Conservation (phyloP, 345 rosid genomes). For the Hibiscus tridactylites region DNA sequence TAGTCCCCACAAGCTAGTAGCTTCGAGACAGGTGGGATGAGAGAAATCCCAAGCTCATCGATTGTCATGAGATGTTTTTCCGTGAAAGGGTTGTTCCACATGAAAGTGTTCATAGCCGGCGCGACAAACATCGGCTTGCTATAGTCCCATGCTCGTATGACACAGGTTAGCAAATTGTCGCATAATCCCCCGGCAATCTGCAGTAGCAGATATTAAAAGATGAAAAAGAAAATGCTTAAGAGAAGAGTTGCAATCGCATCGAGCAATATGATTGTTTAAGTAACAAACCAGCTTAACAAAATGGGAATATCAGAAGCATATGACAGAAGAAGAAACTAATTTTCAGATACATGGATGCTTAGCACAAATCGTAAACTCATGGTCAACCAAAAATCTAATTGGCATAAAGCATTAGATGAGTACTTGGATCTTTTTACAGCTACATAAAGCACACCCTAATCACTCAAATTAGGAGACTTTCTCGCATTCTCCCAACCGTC, state of each 20-base stretch:
- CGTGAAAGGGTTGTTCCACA: constrained; percentile 92
- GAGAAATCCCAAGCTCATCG: constrained; percentile 82
- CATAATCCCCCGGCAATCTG: constrained; percentile 94
- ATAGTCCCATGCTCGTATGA: constrained; percentile 92
- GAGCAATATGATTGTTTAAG: not conserved
- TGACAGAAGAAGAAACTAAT: not conserved
- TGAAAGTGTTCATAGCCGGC: constrained; percentile 85
- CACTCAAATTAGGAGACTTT: not conserved
- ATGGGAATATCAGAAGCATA: not conserved
- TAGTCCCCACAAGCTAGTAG: constrained; percentile 87
- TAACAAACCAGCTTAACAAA: not conserved
- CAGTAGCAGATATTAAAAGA: constrained; percentile 3
- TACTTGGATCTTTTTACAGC: not conserved
- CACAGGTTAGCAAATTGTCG: constrained; percentile 82
- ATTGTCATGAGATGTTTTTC: constrained; percentile 74
- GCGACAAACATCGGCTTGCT: constrained; percentile 73
- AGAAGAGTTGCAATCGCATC: not conserved
- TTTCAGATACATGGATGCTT: not conserved
- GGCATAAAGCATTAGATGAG: not conserved
- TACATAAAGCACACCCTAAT: not conserved
- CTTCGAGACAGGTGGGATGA: constrained; percentile 76
- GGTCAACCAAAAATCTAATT: not conserved
- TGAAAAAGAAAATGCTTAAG: not conserved
- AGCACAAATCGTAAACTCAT: not conserved
- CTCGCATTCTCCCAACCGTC: not conserved